These are phyloP conservation scores for Aspergillus thermomutatus DNA, from an alignment of 2,329 filamentous ascomycete genomes.

Conservation along the genomic window DNA sequence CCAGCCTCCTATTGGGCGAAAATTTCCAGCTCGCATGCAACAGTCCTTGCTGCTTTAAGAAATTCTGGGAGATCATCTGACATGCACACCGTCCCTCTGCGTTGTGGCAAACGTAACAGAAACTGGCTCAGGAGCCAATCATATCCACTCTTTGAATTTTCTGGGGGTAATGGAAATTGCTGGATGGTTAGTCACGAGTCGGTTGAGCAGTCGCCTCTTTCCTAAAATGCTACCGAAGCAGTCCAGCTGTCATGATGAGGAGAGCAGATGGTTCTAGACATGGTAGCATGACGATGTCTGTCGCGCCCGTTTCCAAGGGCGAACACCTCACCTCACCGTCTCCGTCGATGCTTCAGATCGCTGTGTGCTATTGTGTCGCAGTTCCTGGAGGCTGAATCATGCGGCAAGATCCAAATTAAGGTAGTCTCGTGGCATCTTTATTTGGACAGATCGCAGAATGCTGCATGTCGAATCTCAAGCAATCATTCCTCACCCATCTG, in stretches of 20 bases:
- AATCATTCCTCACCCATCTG: too few relatives aligned
- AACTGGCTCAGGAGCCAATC: constrained; percentile 31
- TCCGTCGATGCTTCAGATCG: background rate
- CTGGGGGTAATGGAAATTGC: constrained; percentile 26
- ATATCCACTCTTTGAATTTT: constrained; percentile 20
- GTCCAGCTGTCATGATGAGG: background rate
- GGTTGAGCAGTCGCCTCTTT: background rate
- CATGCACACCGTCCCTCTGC: constrained; percentile 14
- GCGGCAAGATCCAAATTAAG: background rate
- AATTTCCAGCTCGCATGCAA: background rate
- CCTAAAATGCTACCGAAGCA: background rate
- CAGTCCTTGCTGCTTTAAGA: constrained; percentile 15
- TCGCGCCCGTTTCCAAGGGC: background rate
- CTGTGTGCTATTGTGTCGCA: background rate
- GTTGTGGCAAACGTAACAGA: constrained; percentile 36
- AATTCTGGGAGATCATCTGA: constrained; percentile 32
- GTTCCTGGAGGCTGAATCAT: background rate
- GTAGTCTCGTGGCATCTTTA: background rate
- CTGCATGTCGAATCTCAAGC: background rate
- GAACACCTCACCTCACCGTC: background rate
- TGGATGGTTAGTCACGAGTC: constrained; percentile 15
- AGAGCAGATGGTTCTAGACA: background rate
- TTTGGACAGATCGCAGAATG: background rate
- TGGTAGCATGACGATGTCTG: background rate
- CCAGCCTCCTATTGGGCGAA: constrained; percentile 5